These are phyloP conservation scores for Xerocomellus intermedius DNA, from an alignment of 768 basidiomycete genomes.

Conservation along the genomic window DNA sequence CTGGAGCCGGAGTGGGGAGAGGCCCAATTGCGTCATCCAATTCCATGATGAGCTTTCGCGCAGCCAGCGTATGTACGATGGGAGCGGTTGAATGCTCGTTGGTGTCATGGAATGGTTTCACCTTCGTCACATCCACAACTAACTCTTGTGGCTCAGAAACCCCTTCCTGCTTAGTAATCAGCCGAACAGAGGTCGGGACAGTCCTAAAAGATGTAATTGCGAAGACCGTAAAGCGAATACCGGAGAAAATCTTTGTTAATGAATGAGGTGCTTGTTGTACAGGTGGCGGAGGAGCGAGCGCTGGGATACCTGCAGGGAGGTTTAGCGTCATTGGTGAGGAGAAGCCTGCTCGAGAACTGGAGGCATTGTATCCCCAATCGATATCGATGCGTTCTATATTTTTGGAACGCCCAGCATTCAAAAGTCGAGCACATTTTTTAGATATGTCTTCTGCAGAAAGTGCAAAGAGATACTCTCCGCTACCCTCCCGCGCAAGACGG, in stretches of 20 bases:
- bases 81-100: constrained; percentile 18
- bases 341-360: neutral
- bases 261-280: constrained; percentile 35
- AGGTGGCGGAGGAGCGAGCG: constrained; percentile 36
- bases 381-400: constrained; percentile 45
- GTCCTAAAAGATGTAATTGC: constrained; percentile 26
- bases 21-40: constrained; percentile 38
- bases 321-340: constrained; percentile 16
- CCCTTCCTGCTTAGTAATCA: constrained; percentile 31
- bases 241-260: constrained; percentile 33
- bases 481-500: constrained; percentile 52
- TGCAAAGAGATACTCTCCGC: constrained; percentile 50
- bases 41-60: constrained; percentile 53
- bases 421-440: constrained; percentile 47
- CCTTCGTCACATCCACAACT: constrained; percentile 21
- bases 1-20: constrained; percentile 30
- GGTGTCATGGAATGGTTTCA: constrained; percentile 26
- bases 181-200: constrained; percentile 27
- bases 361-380: constrained; percentile 44
- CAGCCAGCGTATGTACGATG: constrained; percentile 54
- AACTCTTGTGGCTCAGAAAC: constrained; percentile 14
- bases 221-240: constrained; percentile 35
- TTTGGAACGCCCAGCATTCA: constrained; percentile 50
- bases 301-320: constrained; percentile 11
- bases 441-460: constrained; percentile 43